These are phyloP conservation scores for Prunus dulcis DNA, from an alignment of 306 rosid genomes.

Conservation along the genomic window DNA sequence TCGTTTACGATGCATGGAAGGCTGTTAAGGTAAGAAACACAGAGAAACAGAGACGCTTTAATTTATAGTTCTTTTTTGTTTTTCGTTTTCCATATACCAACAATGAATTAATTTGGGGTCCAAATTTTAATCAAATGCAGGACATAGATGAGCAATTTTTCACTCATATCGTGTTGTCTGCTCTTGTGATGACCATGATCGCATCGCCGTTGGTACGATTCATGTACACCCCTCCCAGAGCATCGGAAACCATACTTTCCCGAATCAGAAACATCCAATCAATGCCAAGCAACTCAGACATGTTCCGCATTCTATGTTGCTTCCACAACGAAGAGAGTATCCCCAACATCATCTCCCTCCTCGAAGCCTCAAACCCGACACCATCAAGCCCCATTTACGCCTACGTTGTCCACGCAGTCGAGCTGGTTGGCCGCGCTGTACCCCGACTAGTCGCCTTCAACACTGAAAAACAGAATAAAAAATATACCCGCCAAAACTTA, in stretches of 20 bases:
- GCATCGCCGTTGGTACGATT: conserved; percentile 49
- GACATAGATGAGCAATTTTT: conserved; percentile 50
- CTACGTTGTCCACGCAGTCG: conserved; percentile 47
- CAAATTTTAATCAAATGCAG: conserved; percentile 28
- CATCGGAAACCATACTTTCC: conserved; percentile 18
- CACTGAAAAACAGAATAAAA: background rate
- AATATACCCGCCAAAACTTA: conserved; percentile 15
- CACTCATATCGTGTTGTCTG: conserved; percentile 43
- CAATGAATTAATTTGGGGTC: background rate
- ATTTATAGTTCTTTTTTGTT: background rate
- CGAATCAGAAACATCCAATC: conserved; percentile 29
- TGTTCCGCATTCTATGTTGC: conserved; percentile 50
- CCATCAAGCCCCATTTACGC: conserved; percentile 34
- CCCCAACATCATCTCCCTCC: conserved; percentile 44
- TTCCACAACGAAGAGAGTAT: conserved; percentile 51
- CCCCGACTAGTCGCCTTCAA: conserved; percentile 43
- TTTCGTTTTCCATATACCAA: background rate
- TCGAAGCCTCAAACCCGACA: conserved; percentile 60
- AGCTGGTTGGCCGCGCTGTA: conserved; percentile 52
- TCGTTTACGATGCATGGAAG: background rate
- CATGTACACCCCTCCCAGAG: conserved; percentile 44
- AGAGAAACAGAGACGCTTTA: too few species aligned
- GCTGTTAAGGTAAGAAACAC: background rate
- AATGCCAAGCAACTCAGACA: background rate
- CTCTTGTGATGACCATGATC: conserved; percentile 44